Evolutionary conservation across 345 rosid species (phyloP), one percentile per base, ranked within the genome.

Genomic region (Isatis tinctoria): DNA sequence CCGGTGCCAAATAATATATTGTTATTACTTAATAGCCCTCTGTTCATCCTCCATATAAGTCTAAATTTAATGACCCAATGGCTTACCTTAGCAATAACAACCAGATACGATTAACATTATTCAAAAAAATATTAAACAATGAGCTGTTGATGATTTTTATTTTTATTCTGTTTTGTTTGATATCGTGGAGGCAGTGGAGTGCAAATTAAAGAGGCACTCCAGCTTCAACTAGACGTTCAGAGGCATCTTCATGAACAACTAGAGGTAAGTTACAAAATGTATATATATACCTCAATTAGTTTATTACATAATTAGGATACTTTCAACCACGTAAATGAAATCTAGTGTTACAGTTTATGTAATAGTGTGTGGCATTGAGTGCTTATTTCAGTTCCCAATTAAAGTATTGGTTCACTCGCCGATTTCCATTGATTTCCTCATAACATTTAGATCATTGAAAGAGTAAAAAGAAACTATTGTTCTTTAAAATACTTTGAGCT

Each of bases 181-280:
- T 20, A 57, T 65, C 41, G 57, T 76, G 66, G 71, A 62, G 11
- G 76, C 91, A 90, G 97, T 64, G 80, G 92, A 69, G 52, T 83
- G 57, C 97, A 87, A 65, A 83, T 90, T 70, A 80, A 79, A 64
- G 99, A 92, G 81, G 96, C 99, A 10, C 72, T 92, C 59, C 90
- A 85, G 61, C 81, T 92, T 64, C 99, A 90, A 59, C 75, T 90
- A 37, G 97, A 92, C 74, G 92, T 92, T 41, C 99, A 95, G 71
- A 84, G 88, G 86, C 89, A 87, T 76, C 96, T 95, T 45, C 97
- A 92, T 56, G 98, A 95, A 62, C 99, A 92, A 78, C 67, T 95
- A 74, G 98, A 92, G 97, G 98, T 90, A 85, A 26, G 10, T 65
- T 20, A 26, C 66, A 63, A 53, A 43, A 33, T 32, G 39, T 52